Conservation (phyloP, 176 grass and related monocot species). For the Oryza officinalis region DNA sequence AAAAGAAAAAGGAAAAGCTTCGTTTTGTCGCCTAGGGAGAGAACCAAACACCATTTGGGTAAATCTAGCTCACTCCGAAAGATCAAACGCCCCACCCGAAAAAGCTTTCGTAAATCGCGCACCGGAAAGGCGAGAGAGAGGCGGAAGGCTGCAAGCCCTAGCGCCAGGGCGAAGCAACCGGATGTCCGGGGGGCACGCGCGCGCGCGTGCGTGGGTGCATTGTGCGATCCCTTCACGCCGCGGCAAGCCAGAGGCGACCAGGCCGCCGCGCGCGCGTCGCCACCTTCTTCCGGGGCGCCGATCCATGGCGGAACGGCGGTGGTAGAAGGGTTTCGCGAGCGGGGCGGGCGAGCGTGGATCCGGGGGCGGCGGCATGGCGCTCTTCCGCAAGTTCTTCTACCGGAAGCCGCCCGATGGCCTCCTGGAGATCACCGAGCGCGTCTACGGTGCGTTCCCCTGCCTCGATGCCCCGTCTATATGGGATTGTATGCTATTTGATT, state of each 20-base stretch:
- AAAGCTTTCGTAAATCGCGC: not conserved
- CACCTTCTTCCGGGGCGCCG: not conserved
- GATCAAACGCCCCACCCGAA: constrained; percentile 24
- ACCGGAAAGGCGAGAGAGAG: not conserved
- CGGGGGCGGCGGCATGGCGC: constrained; percentile 55
- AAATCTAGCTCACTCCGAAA: constrained; percentile 42
- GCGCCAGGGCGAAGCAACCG: constrained; percentile 37
- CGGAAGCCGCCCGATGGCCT: constrained; percentile 97
- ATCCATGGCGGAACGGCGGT: constrained; percentile 12
- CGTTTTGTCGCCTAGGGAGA: too few relatives aligned
- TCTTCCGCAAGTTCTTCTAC: constrained; percentile 98
- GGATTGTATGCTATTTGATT: not conserved
- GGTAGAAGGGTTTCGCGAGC: constrained; percentile 3
- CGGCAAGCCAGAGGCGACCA: constrained; percentile 26
- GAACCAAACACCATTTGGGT: not conserved
- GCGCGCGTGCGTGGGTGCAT: not conserved
- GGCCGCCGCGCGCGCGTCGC: constrained; percentile 29
- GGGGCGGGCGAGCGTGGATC: constrained; percentile 37
- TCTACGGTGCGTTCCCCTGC: constrained; percentile 66
- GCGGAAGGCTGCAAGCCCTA: constrained; percentile 43
- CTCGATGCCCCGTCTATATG: not conserved
- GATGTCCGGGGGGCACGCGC: not conserved
- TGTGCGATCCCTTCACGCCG: constrained; percentile 57
- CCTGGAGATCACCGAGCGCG: constrained; percentile 92
- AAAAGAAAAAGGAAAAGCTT: too few relatives aligned